Evolutionary conservation across 305 asterid species (phyloP), one percentile per base, ranked within the genome.

Genomic region (Withania somnifera): DNA sequence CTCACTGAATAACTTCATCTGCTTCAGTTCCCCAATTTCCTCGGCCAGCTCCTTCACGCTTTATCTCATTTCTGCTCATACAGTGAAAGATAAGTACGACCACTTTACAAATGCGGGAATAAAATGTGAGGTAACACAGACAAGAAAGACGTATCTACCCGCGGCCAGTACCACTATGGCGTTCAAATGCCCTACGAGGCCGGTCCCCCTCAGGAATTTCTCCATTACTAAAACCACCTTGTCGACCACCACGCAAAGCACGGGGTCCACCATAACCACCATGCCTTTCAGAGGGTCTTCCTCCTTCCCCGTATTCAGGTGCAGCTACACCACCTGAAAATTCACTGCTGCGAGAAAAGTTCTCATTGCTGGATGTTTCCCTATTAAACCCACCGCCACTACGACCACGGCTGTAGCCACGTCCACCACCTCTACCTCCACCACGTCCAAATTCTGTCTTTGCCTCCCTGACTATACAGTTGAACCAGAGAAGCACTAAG

Each of bases 11-110:
- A 82, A 90, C 78, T 73, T 92, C 97, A 90, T 92, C 96, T 84
- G 87, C 64, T 60, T 83, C 89, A 64, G 88, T 83, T 80, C 99
- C 99, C 99, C 98, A 95, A 88, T 91, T 92, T 63, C 95, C 98
- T 38, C 84, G 88, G 67, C 97, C 97, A 87, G 94, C 67, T 80
- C 98, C 98, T 45, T 92, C 99, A 5, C 93, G 90, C 81, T 93
- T 93, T 34, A 91, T 40, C 81, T 91, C 97, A 87, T 81, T 86
- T 85, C 99, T 93, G 90, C 54, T 45, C 36, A 60, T 17, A 66
- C 19, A 28, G 9, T 24, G 26, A 68, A 54, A 11, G 36, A 5
- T 28, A 38, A 79, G 28, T 32, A 7, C 11, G 47, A 76, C 19
- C 10, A 38, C 42, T 28, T 40, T 19, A 19, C 17, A 84, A 73